phyloP scores from a whole-genome alignment of 2,329 filamentous ascomycete species.

The Penicillium sp. region DNA sequence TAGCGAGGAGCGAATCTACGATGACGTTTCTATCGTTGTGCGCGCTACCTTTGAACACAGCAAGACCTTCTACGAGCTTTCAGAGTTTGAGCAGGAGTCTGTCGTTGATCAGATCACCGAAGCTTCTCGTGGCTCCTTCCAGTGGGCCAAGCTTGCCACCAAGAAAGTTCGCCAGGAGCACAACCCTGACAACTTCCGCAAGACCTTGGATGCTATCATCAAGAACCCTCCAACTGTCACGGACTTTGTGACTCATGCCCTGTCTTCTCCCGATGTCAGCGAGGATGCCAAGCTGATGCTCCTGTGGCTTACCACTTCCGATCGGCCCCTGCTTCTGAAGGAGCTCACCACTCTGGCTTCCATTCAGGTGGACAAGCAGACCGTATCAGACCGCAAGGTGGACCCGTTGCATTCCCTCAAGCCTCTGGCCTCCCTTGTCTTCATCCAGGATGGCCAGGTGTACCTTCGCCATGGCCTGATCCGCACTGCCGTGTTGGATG shows the following conservation, averaged over 20 bases:
- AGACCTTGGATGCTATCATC: slow-evolving; percentile 28
- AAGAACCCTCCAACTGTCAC: slow-evolving; percentile 25
- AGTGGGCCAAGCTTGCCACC: slow-evolving; percentile 38
- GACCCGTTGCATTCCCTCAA: slow-evolving; percentile 28
- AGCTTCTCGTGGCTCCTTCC: slow-evolving; percentile 36
- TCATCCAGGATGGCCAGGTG: slow-evolving; percentile 32
- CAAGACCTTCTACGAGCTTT: slow-evolving; percentile 23
- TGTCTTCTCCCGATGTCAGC: slow-evolving; percentile 25
- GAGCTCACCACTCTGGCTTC: slow-evolving; percentile 32
- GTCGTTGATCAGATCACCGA: slow-evolving; percentile 31
- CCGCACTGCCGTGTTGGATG: slow-evolving; percentile 29
- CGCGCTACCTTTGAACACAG: slow-evolving; percentile 25
- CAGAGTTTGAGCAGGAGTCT: slow-evolving; percentile 33
- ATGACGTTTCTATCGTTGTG: slow-evolving; percentile 36
- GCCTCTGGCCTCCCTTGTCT: slow-evolving; percentile 32
- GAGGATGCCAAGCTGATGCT: slow-evolving; percentile 34
- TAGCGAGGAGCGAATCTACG: slow-evolving; percentile 32
- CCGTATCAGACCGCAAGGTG: slow-evolving; percentile 23
- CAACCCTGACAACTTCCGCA: slow-evolving; percentile 22
- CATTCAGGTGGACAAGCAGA: slow-evolving; percentile 30
- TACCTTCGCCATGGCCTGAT: slow-evolving; percentile 37
- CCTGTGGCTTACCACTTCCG: slow-evolving; percentile 37
- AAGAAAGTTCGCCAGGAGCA: slow-evolving; percentile 30
- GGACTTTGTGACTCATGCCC: slow-evolving; percentile 29
- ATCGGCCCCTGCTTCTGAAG: slow-evolving; percentile 33